Evolutionary conservation across 2,329 filamentous ascomycete species (phyloP), one percentile per base, ranked within the genome.

Genomic region (Xylaria sp.): DNA sequence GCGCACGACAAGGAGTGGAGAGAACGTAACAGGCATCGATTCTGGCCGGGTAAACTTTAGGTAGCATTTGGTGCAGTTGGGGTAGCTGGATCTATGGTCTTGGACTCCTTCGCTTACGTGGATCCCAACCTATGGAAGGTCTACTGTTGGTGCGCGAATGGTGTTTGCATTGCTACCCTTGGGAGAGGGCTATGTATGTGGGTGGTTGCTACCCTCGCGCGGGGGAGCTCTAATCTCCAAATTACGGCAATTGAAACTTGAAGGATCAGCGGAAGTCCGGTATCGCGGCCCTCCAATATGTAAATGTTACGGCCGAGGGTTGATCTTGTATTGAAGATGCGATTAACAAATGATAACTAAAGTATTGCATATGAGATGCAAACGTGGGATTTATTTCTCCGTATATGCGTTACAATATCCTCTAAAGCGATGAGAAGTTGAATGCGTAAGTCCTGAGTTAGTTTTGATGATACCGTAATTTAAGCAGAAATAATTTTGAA

Each of bases 1-100:
- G 81, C 82, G 58, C 82, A 84, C 76, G 82, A 83, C 70, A 75
- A 72, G 52, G 75, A 58, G 1, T 85, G 82, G 82, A 77, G 75
- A 63, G 77, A 79, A 65, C 51, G 41, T 55, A 80, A 80, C 64
- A 46, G 48, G 44, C 64, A 64, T 27, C 71, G 74, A 25, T 76
- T 76, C 40, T 74, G 70, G 70, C 73, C 73, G 17, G 71, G 70
- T n/a, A 65, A 37, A 7, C 53, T 74, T 33, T 74, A 61, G 43
- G 31, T 23, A 4, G 23, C n/a, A n/a, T 21, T 3, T 27, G n/a
- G 7, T 35, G 44, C 17, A 51, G 49, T 21, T 47, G 31, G 49
- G 48, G 43, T 49, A 54, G 6, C n/a, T 43, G 9, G 9, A 27
- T 7, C 23, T 29, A n/a, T 25, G 4, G 10, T 33, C 17, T 41